Evolutionary conservation across 2,329 filamentous ascomycete genomes (phyloP).

Genomic region (Gremmenia infestans): DNA sequence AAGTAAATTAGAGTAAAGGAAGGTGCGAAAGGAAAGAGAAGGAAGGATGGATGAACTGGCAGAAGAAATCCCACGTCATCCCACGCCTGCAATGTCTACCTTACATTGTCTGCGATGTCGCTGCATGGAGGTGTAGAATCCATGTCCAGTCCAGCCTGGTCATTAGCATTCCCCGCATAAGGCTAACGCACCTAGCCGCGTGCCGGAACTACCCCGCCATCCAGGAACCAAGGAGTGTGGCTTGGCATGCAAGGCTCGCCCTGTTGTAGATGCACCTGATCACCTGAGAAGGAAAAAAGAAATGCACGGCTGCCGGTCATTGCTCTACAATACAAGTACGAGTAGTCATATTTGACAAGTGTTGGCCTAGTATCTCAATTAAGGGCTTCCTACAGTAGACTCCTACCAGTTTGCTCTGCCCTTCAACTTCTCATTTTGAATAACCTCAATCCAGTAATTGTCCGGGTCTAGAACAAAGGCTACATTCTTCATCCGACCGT

Average conservation of each 20-base stretch:
- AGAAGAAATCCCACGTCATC: no score
- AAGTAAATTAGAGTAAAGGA: not conserved
- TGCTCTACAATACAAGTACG: not conserved
- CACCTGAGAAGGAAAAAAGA: not conserved
- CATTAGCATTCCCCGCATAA: slow-evolving; percentile 11
- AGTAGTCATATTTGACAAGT: not conserved
- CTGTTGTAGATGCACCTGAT: not conserved
- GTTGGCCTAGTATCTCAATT: not conserved
- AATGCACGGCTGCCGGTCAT: not conserved
- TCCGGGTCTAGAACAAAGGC: slow-evolving; percentile 90
- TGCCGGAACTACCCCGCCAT: slow-evolving; percentile 14
- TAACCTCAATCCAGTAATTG: slow-evolving; percentile 66
- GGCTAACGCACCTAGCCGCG: slow-evolving; percentile 2
- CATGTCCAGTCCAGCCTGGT: slow-evolving; percentile 1
- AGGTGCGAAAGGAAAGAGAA: not conserved
- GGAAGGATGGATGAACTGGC: no score
- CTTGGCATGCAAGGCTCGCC: not conserved
- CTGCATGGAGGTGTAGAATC: slow-evolving; percentile 5
- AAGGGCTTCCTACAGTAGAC: not conserved
- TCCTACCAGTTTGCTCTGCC: slow-evolving; percentile 25
- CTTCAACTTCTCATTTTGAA: slow-evolving; percentile 72
- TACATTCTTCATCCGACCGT: slow-evolving; percentile 89
- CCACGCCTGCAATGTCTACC: not conserved
- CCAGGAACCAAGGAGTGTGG: slow-evolving; percentile 9
- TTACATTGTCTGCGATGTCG: slow-evolving; percentile 5